phyloP scores from a whole-genome alignment of 352 stramenopile genomes.

The Globisporangium paddicum region DNA sequence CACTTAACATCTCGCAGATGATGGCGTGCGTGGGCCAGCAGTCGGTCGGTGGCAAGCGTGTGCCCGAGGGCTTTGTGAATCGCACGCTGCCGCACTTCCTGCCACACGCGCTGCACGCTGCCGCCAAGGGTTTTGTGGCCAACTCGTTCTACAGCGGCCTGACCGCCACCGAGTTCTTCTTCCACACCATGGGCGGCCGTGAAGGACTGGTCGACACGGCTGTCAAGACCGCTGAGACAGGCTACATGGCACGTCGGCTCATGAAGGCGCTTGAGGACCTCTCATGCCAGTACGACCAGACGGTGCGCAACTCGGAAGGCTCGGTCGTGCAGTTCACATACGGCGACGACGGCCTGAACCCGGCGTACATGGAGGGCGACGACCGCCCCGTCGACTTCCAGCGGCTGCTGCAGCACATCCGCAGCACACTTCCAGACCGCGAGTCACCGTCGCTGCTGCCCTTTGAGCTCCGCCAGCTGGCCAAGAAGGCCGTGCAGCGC shows the following conservation, averaged over 20 bases:
- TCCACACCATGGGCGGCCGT: conserved; percentile 99
- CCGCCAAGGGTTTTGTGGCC: conserved; percentile 98
- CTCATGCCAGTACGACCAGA: conserved; percentile 93
- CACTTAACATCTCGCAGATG: conserved; percentile 99
- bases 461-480: conserved; percentile 79
- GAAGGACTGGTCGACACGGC: conserved; percentile 99
- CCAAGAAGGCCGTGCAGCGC: conserved; percentile 82
- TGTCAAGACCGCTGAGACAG: conserved; percentile 99
- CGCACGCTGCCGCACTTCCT: conserved; percentile 97
- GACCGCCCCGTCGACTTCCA: conserved; percentile 97
- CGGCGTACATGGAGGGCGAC: conserved; percentile 94
- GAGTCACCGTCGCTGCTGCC: conserved; percentile 67
- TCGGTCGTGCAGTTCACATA: conserved; percentile 99
- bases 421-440: conserved; percentile 67
- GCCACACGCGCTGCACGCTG: conserved; percentile 91
- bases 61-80: conserved; percentile 98
- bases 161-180: conserved; percentile 99
- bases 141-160: conserved; percentile 99
- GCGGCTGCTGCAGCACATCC: conserved; percentile 89
- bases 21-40: conserved; percentile 99
- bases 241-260: conserved; percentile 98
- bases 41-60: conserved; percentile 97
- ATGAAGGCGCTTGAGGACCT: conserved; percentile 99
- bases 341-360: conserved; percentile 98
- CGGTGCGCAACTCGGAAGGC: conserved; percentile 85